A percentile compares a stretch with the other conserved stretches of the same genome.
Conservation (phyloP, 495 filamentous ascomycete species). For the Gamarada debralockiae region DNA sequence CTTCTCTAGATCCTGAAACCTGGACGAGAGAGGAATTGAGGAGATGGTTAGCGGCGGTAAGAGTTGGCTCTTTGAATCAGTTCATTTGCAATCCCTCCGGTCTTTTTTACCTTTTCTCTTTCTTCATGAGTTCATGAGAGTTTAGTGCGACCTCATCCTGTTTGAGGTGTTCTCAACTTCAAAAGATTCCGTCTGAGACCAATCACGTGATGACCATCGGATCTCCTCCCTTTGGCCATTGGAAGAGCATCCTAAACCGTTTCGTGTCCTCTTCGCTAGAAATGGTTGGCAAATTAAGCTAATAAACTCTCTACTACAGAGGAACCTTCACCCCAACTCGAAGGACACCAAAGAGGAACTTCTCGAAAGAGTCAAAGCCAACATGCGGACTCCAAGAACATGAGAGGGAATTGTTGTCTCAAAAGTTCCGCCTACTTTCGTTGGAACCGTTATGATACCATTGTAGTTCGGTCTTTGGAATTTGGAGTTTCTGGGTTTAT, state of each 20-base stretch:
- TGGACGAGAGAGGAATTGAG: conserved; percentile 72
- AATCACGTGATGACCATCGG: too few relatives aligned
- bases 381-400: conserved; percentile 54
- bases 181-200: too few relatives aligned
- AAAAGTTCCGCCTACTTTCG: not conserved
- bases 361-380: conserved; percentile 74
- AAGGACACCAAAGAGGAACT: conserved; percentile 71
- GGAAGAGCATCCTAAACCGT: too few relatives aligned
- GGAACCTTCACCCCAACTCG: conserved; percentile 64
- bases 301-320: conserved; percentile 38
- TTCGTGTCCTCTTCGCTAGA: too few relatives aligned
- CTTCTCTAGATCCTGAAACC: conserved; percentile 51
- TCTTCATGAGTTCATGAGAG: too few relatives aligned
- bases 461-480: too few relatives aligned
- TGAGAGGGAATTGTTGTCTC: conserved; percentile 8
- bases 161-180: too few relatives aligned
- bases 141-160: too few relatives aligned
- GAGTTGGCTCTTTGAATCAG: conserved; percentile 25
- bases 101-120: not conserved
- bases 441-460: too few relatives aligned
- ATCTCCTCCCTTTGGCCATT: too few relatives aligned
- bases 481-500: too few relatives aligned
- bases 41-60: conserved; percentile 73
- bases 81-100: not conserved
- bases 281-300: too few relatives aligned